These are phyloP conservation scores for Exobasidium cylindrosporum DNA, from an alignment of 1,284 basidiomycete genomes.

Conservation along the genomic window DNA sequence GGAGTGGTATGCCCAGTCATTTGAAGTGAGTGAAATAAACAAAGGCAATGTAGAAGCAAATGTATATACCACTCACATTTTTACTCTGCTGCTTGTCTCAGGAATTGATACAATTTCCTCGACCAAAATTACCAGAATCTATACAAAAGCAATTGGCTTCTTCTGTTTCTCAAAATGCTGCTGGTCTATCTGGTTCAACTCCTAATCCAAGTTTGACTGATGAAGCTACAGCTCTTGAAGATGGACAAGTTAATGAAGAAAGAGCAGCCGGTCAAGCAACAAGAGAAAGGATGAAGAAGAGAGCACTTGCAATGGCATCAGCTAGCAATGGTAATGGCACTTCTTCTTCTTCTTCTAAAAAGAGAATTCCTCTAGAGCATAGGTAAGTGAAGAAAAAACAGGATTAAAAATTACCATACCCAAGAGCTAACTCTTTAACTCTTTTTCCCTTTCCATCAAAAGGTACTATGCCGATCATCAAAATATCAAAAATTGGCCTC, in stretches of 20 bases:
- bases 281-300: slow-evolving; percentile 15
- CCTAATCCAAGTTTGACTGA: slow-evolving; percentile 47
- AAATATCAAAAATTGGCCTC: slow-evolving; percentile 72
- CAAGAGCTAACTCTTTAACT: background rate
- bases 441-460: slow-evolving; percentile 3
- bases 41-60: background rate
- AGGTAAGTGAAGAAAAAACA: no score
- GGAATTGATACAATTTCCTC: slow-evolving; percentile 52
- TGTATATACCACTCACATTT: background rate
- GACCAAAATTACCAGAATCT: slow-evolving; percentile 43
- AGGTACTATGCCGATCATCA: slow-evolving; percentile 80
- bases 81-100: no score
- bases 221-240: slow-evolving; percentile 33
- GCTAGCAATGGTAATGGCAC: slow-evolving; percentile 16
- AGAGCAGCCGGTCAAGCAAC: slow-evolving; percentile 10
- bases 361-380: slow-evolving; percentile 14
- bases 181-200: slow-evolving; percentile 40
- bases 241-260: slow-evolving; percentile 20
- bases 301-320: slow-evolving; percentile 6
- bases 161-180: slow-evolving; percentile 24
- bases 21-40: slow-evolving; percentile 68
- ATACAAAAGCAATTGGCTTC: slow-evolving; percentile 42
- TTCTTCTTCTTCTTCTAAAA: background rate
- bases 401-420: background rate
- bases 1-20: slow-evolving; percentile 98